Conservation (phyloP, 345 rosid species). For the Litchi chinensis region DNA sequence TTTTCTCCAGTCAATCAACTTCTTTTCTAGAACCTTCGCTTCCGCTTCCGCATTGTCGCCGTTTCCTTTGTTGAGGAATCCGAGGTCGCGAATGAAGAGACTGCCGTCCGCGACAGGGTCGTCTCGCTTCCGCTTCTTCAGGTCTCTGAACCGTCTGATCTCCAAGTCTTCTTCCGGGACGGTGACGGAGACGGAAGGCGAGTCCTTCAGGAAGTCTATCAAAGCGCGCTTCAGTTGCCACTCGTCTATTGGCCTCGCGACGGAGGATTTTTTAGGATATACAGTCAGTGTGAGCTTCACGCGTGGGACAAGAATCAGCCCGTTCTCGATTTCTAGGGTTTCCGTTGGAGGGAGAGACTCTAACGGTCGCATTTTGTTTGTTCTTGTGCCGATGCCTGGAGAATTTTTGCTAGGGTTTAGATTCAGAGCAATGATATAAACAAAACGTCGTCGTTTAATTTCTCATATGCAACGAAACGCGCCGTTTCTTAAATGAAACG, state of each 20-base stretch:
- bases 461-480: background rate
- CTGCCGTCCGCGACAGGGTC: constrained; percentile 80
- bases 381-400: background rate
- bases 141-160: constrained; percentile 64
- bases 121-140: constrained; percentile 86
- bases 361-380: constrained; percentile 50
- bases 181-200: constrained; percentile 49
- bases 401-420: constrained; percentile 10
- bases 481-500: background rate
- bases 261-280: constrained; percentile 57
- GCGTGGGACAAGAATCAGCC: constrained; percentile 68
- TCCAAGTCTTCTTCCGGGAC: constrained; percentile 70
- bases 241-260: constrained; percentile 75
- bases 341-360: constrained; percentile 64
- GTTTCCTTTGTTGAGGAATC: constrained; percentile 54
- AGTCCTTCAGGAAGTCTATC: constrained; percentile 60
- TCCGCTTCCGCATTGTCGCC: constrained; percentile 35
- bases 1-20: constrained; percentile 85
- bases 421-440: background rate
- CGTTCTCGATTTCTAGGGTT: constrained; percentile 66
- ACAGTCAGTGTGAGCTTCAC: constrained; percentile 65
- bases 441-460: background rate
- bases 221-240: constrained; percentile 88
- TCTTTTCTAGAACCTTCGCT: constrained; percentile 55
- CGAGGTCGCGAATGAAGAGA: constrained; percentile 73